Evolutionary conservation across 2,329 filamentous ascomycete genomes (phyloP), one percentile per base, ranked within the genome.

Genomic region (Talaromyces sp.): DNA sequence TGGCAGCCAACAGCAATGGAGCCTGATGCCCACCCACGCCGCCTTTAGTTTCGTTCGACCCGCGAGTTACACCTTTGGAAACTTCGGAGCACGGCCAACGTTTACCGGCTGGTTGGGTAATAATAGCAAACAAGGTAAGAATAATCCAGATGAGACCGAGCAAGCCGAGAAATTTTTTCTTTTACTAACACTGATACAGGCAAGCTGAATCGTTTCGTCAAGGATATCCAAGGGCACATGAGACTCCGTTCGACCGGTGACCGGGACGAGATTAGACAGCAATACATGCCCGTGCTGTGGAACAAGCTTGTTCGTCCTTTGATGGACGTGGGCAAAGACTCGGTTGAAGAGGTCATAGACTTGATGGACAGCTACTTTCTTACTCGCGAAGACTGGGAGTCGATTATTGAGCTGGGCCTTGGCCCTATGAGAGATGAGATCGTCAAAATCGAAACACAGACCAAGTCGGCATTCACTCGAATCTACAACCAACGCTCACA

Each of bases 201-300:
- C 53, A 88, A 87, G 74, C 80, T 98, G 55, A 85, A 84, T 64
- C 88, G 95, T 61, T 89, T 87, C 68, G 83, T 96, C 65, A 96
- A 96, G 69, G 95, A 99, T 69, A 91, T 99, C 6, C 95, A 99
- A 73, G 91, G 92, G 5, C 95, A 99, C 71, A 98, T 99, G 92
- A 89, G 95, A 9, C 84, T 99, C 61, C 88, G 88, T 66, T 88
- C 91, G 11, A 96, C 92, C 41, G 95, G 91, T 26, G 95, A 99
- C 71, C 86, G 93, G 58, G 89, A 96, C 70, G 95, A 99, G 75
- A 86, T 98, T 66, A 89, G 95, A 46, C 93, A 99, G 75, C 90
- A 96, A 70, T 99, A 99, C 68, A 77, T 99, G 66, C 95, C 95
- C 1, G 80, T 93, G 1, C 81, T 99, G 1, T 98, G 93, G 91